These are phyloP conservation scores for Citrus maxima DNA, from an alignment of 345 rosid genomes.

Conservation along the genomic window DNA sequence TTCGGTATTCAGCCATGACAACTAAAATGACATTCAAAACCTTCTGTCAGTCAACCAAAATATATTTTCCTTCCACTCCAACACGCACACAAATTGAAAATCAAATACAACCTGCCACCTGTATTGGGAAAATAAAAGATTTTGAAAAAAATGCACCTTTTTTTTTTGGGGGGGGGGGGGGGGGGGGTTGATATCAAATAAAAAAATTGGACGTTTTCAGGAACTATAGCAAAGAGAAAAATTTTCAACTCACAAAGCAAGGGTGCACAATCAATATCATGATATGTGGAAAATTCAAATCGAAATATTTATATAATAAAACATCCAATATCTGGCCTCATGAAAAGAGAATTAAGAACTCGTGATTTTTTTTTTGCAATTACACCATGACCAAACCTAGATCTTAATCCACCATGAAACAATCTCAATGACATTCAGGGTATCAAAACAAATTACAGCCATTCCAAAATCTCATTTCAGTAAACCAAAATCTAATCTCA, in stretches of 20 bases:
- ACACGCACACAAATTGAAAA: neutral
- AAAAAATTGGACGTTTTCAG: neutral
- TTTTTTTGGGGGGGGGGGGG: neutral
- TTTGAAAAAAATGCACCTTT: neutral
- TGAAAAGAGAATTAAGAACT: neutral
- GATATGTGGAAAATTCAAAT: neutral
- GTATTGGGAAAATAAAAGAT: neutral
- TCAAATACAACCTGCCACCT: neutral
- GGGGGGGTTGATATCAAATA: neutral
- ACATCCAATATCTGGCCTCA: neutral
- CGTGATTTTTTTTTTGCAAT: neutral
- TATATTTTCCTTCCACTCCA: neutral
- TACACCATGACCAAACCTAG: neutral
- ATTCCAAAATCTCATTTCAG: neutral
- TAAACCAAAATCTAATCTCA: neutral
- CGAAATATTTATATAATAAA: neutral
- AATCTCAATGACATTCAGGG: neutral
- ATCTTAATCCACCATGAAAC: neutral
- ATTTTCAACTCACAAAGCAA: neutral
- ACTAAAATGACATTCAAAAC: conserved; percentile 40
- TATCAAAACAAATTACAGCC: neutral
- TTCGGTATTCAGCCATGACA: conserved; percentile 66
- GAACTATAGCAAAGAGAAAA: neutral
- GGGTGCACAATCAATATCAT: neutral
- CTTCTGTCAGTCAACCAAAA: conserved; percentile 15